These are phyloP conservation scores for Euphorbia pulcherrima DNA, from an alignment of 345 rosid genomes.

Conservation along the genomic window DNA sequence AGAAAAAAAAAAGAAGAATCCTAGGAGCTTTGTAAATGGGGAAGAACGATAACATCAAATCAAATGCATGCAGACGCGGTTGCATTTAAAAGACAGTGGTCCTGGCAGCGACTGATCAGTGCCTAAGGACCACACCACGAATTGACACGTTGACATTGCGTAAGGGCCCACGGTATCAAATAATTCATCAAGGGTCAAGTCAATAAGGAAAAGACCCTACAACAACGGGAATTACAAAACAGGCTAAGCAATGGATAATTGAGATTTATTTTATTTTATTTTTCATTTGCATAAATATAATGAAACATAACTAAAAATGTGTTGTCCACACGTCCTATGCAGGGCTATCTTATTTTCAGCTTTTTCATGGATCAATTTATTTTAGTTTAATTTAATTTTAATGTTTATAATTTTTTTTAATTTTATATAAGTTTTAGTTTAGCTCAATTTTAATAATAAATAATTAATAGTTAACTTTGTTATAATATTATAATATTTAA, in stretches of 20 bases:
- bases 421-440: too few relatives aligned
- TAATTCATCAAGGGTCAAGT: not conserved
- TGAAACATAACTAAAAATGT: not conserved
- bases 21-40: too few relatives aligned
- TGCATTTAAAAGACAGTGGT: not conserved
- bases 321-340: slow-evolving; percentile 3
- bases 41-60: not conserved
- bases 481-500: too few relatives aligned
- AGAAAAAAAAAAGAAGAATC: too few relatives aligned
- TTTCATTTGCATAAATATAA: not conserved
- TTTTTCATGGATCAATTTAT: too few relatives aligned
- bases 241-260: not conserved
- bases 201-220: too few relatives aligned
- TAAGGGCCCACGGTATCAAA: not conserved
- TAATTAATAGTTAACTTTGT: too few relatives aligned
- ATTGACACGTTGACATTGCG: not conserved
- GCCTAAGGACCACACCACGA: not conserved
- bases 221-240: not conserved
- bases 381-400: too few relatives aligned
- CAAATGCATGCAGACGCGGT: not conserved
- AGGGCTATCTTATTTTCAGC: too few relatives aligned
- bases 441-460: too few relatives aligned
- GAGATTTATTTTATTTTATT: not conserved
- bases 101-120: slow-evolving; percentile 5
- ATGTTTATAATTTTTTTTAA: too few relatives aligned